A percentile compares a stretch with the other conserved stretches of the same genome.
These are phyloP conservation scores for Scutellaria baicalensis DNA, from an alignment of 257 asterid genomes.

Conservation along the genomic window DNA sequence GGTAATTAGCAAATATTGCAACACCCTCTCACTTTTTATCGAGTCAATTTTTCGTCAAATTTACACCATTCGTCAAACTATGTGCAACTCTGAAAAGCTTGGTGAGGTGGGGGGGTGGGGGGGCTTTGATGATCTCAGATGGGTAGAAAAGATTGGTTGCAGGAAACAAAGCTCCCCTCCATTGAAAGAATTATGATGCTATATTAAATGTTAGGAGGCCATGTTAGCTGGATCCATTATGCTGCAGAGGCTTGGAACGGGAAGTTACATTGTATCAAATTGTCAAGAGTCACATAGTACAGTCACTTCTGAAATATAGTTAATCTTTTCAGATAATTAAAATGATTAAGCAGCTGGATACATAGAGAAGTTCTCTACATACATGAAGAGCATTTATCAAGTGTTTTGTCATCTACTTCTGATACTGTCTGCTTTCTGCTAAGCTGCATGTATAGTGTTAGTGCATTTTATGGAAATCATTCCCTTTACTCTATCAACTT, in stretches of 20 bases:
- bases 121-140: not conserved
- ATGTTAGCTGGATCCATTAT: not conserved
- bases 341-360: not conserved
- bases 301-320: not conserved
- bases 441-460: too few relatives aligned
- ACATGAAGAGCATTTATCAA: not conserved
- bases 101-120: not conserved
- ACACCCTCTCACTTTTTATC: not conserved
- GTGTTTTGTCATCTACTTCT: not conserved
- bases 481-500: too few relatives aligned
- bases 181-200: not conserved
- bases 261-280: not conserved
- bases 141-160: slow-evolving; percentile 1
- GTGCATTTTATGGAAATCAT: too few relatives aligned
- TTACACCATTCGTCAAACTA: not conserved
- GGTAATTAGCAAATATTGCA: slow-evolving; percentile 32
- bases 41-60: not conserved
- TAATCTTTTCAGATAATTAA: not conserved
- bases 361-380: not conserved
- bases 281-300: not conserved
- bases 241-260: not conserved
- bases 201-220: slow-evolving; percentile 4
- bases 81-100: not conserved
- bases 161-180: not conserved
- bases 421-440: too few relatives aligned